Base-by-base conservation (phyloP, 805 yeast species). In the Cyberlindnera lachancei region DNA sequence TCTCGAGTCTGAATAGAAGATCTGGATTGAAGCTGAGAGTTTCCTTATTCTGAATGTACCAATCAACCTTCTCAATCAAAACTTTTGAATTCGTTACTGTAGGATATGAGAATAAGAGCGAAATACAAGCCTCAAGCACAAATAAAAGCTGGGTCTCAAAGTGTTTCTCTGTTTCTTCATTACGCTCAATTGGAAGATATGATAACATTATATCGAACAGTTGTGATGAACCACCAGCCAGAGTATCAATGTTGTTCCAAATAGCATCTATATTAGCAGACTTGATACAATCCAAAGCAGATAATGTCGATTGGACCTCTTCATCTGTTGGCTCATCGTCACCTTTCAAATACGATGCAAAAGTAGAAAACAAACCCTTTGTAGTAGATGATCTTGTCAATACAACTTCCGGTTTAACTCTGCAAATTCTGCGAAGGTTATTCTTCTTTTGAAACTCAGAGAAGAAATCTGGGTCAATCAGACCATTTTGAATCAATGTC, bases 261-360 rank as follows among this genome's bases (percentile, higher is more conserved):
- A 86, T 60, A 2, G 64, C 62, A 4, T 68, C 55, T 5, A 87
- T 59, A 30, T 72, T 70, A 40, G 92, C 75, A 1, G 90, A 74
- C 32, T 73, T 73, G 31, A 90, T 67, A 52, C 96, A 90, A 44
- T 88, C 95, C 26, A 80, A 60, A 0, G 96, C 82, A 5, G 86
- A 78, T 11, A 81, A 55, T 0, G 97, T 84, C 5, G 84, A 72
- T 41, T 87, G 95, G 30, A 92, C 79, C 45, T 90, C 96, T 49
- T 85, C 95, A 35, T 84, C 94, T 2, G 94, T 73, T 10, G 99
- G 99, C 55, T 90, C 97, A 33, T 85, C 94, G 48, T 87, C 96
- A 14, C 96, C 92, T 41, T 92, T 84, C 56, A 92, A 70, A 49
- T 87, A 90, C 0, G 95, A 85, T 1, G 96, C 87, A 46, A 92